Conservation (phyloP, 306 rosid species). For the Ziziphus jujuba region DNA sequence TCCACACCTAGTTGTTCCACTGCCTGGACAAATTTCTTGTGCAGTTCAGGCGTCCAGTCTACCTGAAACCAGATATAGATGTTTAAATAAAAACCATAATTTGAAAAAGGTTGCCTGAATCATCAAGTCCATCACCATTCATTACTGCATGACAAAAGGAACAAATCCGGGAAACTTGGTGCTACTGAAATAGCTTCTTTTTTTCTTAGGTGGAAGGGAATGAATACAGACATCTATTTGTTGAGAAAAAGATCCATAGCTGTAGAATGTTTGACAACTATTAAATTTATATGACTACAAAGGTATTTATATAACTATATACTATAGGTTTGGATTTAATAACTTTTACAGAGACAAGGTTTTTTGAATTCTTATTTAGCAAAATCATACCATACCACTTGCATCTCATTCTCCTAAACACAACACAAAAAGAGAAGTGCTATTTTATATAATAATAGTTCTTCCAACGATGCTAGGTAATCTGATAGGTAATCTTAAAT, state of each 20-base stretch:
- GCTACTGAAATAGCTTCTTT: too few species aligned
- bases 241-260: too few species aligned
- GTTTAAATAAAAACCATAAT: constrained; percentile 13
- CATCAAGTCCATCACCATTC: background rate
- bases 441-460: background rate
- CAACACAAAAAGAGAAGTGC: background rate
- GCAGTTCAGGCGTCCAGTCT: constrained; percentile 91
- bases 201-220: too few species aligned
- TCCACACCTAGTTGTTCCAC: constrained; percentile 91
- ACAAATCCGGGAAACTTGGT: too few species aligned
- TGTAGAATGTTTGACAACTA: too few species aligned
- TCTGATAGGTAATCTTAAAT: background rate
- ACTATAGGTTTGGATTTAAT: too few species aligned
- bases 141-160: background rate
- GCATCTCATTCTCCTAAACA: background rate
- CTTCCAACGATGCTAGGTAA: background rate
- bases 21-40: constrained; percentile 87
- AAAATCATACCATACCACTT: background rate
- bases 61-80: constrained; percentile 56
- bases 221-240: too few species aligned
- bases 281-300: too few species aligned
- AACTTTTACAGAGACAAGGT: background rate
- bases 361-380: background rate
- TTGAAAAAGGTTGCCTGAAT: background rate
- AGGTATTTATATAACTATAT: too few species aligned